These are phyloP conservation scores for Eutrema japonicum DNA, from an alignment of 345 rosid species.

Conservation along the genomic window DNA sequence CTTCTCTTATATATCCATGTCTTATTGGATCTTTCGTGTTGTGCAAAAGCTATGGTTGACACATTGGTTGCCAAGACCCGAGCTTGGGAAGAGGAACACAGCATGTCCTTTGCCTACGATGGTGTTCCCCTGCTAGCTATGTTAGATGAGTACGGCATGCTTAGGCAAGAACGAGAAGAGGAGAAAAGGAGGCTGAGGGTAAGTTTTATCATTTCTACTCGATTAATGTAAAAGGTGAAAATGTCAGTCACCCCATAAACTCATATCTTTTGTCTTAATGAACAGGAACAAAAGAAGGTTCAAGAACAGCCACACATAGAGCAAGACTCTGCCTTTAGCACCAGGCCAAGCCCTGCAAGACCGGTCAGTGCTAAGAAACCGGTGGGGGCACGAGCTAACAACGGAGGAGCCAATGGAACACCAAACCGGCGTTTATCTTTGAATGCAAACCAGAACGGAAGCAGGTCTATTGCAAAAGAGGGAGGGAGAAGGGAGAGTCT, in stretches of 20 bases:
- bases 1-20: slow-evolving; percentile 3
- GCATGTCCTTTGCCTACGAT: slow-evolving; percentile 75
- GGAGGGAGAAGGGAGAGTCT: slow-evolving; percentile 73
- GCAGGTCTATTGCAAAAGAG: slow-evolving; percentile 68
- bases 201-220: slow-evolving; percentile 33
- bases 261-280: neutral
- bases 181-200: slow-evolving; percentile 87
- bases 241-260: neutral
- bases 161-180: slow-evolving; percentile 97
- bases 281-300: slow-evolving; percentile 83
- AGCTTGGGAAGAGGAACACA: slow-evolving; percentile 90
- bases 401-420: slow-evolving; percentile 76
- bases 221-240: neutral
- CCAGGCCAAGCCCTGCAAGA: slow-evolving; percentile 93
- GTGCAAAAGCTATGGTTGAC: slow-evolving; percentile 74
- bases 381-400: slow-evolving; percentile 67
- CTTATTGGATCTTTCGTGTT: slow-evolving; percentile 24
- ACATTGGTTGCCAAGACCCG: slow-evolving; percentile 85
- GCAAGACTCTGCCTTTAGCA: slow-evolving; percentile 70
- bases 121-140: slow-evolving; percentile 96
- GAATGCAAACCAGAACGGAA: slow-evolving; percentile 79
- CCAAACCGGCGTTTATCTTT: slow-evolving; percentile 83
- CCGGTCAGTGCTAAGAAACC: slow-evolving; percentile 70
- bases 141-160: slow-evolving; percentile 98
- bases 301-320: slow-evolving; percentile 81